These are phyloP conservation scores for Solanum lycopersicoides DNA, from an alignment of 257 asterid species.

Conservation along the genomic window DNA sequence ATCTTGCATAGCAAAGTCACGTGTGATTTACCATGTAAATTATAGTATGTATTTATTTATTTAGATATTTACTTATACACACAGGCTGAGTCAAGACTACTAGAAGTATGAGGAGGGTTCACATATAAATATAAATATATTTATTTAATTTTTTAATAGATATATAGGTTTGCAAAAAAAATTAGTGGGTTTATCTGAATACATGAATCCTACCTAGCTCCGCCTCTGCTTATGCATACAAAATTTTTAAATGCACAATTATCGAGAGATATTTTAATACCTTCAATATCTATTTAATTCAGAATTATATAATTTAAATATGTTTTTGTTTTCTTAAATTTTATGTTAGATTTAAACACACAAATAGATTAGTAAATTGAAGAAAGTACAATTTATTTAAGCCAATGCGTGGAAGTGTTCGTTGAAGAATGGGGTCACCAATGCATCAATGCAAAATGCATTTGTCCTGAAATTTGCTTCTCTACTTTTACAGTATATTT, in stretches of 20 bases:
- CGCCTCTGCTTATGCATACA: background rate
- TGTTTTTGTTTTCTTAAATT: no score
- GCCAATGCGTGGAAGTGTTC: background rate
- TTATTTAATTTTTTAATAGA: no score
- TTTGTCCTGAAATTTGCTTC: background rate
- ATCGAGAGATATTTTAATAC: background rate
- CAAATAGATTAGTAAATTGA: background rate
- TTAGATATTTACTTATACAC: no score
- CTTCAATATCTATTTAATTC: no score
- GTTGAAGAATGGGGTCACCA: background rate
- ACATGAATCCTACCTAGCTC: fast-evolving
- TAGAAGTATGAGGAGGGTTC: no score
- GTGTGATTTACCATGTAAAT: background rate
- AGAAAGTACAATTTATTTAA: background rate
- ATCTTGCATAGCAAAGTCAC: background rate
- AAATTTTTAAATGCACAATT: background rate
- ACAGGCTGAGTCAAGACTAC: fast-evolving
- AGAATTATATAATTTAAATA: no score
- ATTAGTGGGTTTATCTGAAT: fast-evolving
- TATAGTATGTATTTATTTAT: no score
- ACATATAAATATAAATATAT: no score
- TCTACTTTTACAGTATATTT: no score
- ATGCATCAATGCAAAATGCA: background rate
- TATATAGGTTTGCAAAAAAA: no score
- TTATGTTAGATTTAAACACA: background rate